Evolutionary conservation across 139 green algal genomes (phyloP).

Genomic region (Micromonas commoda): DNA sequence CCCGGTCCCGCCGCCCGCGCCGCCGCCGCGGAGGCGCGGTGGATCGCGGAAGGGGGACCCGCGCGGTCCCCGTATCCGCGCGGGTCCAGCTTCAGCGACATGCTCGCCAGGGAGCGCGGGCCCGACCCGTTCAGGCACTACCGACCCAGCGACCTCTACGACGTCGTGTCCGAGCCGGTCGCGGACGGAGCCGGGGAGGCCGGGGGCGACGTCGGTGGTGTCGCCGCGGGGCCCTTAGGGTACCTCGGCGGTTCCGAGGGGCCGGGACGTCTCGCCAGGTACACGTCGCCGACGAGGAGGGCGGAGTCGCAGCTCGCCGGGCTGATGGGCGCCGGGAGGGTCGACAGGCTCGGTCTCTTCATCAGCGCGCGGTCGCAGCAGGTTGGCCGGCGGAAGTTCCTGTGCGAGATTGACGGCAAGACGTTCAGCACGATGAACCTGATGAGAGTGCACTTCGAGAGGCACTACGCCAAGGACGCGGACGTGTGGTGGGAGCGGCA

Average conservation of each 20-base stretch:
- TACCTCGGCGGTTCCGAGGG: background rate
- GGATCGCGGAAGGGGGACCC: too few relatives aligned
- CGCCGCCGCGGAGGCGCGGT: background rate
- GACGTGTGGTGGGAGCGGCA: conserved; percentile 10
- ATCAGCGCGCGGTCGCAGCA: conserved; percentile 16
- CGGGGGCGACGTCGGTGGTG: background rate
- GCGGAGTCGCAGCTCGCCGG: background rate
- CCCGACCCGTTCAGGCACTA: background rate
- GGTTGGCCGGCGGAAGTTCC: background rate
- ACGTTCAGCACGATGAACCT: conserved; percentile 16
- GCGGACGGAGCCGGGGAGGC: background rate
- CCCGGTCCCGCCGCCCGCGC: too few relatives aligned
- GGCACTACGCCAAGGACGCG: background rate
- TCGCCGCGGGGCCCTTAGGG: background rate
- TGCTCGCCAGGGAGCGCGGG: conserved; percentile 7
- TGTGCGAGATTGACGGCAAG: conserved; percentile 19
- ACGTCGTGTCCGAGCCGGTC: background rate
- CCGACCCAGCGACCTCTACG: background rate
- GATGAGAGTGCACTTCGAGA: conserved; percentile 20
- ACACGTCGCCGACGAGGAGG: background rate
- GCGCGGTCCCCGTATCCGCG: background rate
- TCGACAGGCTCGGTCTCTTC: conserved; percentile 3
- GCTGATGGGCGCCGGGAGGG: background rate
- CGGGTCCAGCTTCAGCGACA: conserved; percentile 2
- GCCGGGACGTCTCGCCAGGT: background rate